Conservation (phyloP, 192 early-diverging fungal species). For the Entophlyctis helioformis region DNA sequence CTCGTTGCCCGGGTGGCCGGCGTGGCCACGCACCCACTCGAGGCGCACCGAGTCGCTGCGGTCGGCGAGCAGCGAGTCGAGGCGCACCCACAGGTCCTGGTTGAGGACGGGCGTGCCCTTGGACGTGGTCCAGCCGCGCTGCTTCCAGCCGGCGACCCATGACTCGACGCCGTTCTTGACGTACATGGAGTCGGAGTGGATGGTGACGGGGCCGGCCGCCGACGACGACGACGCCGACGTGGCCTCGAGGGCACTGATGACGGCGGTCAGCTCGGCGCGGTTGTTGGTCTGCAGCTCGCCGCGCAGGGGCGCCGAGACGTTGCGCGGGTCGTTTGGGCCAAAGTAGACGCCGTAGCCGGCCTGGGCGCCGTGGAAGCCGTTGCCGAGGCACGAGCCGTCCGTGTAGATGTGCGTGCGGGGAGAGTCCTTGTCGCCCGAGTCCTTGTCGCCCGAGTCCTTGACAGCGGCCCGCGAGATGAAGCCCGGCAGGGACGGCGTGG, state of each 20-base stretch:
- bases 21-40: constrained; percentile 59
- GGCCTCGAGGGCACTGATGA: constrained; percentile 18
- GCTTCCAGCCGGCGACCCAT: constrained; percentile 68
- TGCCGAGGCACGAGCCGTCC: constrained; percentile 64
- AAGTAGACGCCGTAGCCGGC: constrained; percentile 86
- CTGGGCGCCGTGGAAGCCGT: constrained; percentile 48
- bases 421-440: neutral
- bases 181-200: constrained; percentile 73
- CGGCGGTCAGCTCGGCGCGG: constrained; percentile 29
- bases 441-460: neutral
- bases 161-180: constrained; percentile 41
- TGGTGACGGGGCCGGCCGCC: constrained; percentile 5
- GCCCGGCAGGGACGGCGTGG: neutral
- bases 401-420: constrained; percentile 44
- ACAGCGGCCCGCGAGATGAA: neutral
- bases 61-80: constrained; percentile 29
- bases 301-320: constrained; percentile 21
- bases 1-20: constrained; percentile 64
- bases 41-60: constrained; percentile 5
- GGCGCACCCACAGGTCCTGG: constrained; percentile 57
- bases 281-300: constrained; percentile 33
- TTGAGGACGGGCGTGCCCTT: constrained; percentile 55
- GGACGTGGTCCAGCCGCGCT: constrained; percentile 48
- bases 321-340: constrained; percentile 51
- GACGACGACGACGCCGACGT: neutral